Evolutionary conservation across 169 alveolate species (phyloP), one percentile per base, ranked within the genome.

Genomic region (Plasmodium gonderi): DNA sequence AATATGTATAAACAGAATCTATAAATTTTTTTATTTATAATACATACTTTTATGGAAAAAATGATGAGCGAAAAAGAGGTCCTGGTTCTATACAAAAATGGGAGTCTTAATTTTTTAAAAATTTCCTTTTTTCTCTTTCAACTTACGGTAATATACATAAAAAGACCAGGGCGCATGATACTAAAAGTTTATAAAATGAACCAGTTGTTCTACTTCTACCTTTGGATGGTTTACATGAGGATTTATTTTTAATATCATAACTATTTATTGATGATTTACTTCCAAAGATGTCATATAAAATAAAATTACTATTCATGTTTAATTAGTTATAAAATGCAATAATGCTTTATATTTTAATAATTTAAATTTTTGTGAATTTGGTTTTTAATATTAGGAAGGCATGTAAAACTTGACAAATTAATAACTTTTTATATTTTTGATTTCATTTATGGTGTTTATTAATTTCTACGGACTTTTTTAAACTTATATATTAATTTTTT

Each of bases 71-170:
- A n/a, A n/a, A n/a, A n/a, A n/a, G n/a, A n/a, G n/a, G n/a, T n/a
- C n/a, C n/a, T n/a, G n/a, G 36, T 20, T 29, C 72, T 60, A 7
- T 36, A 60, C 72, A 20, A 60, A 60, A 23, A n/a, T 60, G 9
- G 26, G 26, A 60, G 9, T 20, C 9, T 1, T 60, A 36, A 36
- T n/a, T 60, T 29, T 23, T 60, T 4, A 60, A 12, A 60, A 36
- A 60, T 8, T 60, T 29, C 1, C 40, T n/a, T 7, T 60, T 60
- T 17, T 5, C 72, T n/a, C 33, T 60, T 60, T 60, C 11, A 12
- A 60, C 72, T 60, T 60, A 60, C 72, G 72, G 72, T n/a, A 60
- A 60, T 60, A 60, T 29, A 20, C 72, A 60, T 60, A 60, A 17
- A 60, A 60, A 36, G 72, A 60, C 38, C 72, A 60, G 26, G 40